Conservation (phyloP, 352 stramenopile species). For the Globisporangium spiculum region DNA sequence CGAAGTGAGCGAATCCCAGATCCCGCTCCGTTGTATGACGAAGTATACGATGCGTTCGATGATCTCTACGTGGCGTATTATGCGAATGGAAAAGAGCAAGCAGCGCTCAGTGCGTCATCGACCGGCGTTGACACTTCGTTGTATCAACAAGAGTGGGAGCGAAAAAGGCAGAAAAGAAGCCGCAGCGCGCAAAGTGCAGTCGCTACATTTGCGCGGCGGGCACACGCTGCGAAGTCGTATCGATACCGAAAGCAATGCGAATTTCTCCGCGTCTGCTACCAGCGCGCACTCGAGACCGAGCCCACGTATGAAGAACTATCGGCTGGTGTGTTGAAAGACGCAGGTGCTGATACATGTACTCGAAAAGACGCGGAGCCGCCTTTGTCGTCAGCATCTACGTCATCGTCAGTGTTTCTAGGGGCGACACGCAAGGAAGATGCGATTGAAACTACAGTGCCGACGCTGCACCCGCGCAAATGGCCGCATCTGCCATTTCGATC, state of each 20-base stretch:
- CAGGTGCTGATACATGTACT: neutral
- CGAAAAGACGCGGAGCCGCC: slow-evolving; percentile 3
- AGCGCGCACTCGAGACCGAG: slow-evolving; percentile 43
- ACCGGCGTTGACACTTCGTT: neutral
- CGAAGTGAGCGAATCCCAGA: slow-evolving; percentile 21
- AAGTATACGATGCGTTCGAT: slow-evolving; percentile 54
- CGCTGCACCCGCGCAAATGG: slow-evolving; percentile 59
- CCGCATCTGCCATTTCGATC: slow-evolving; percentile 60
- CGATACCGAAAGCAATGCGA: slow-evolving; percentile 58
- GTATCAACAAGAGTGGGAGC: slow-evolving; percentile 16
- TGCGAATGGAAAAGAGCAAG: neutral
- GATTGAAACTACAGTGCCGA: slow-evolving; percentile 42
- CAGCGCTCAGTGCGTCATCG: neutral
- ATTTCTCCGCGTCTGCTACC: slow-evolving; percentile 62
- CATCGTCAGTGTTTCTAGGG: slow-evolving; percentile 18
- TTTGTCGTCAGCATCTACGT: neutral
- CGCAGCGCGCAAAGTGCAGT: slow-evolving; percentile 30
- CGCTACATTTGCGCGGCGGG: slow-evolving; percentile 32
- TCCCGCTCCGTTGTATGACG: slow-evolving; percentile 31
- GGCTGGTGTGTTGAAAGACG: neutral
- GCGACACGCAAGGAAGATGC: slow-evolving; percentile 33
- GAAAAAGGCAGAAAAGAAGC: slow-evolving; percentile 13
- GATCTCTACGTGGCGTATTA: slow-evolving; percentile 46
- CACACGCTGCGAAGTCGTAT: slow-evolving; percentile 46
- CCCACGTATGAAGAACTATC: slow-evolving; percentile 14